Evolutionary conservation across 805 yeast genomes (phyloP).

Genomic region (Barnettozyma salicaria): DNA sequence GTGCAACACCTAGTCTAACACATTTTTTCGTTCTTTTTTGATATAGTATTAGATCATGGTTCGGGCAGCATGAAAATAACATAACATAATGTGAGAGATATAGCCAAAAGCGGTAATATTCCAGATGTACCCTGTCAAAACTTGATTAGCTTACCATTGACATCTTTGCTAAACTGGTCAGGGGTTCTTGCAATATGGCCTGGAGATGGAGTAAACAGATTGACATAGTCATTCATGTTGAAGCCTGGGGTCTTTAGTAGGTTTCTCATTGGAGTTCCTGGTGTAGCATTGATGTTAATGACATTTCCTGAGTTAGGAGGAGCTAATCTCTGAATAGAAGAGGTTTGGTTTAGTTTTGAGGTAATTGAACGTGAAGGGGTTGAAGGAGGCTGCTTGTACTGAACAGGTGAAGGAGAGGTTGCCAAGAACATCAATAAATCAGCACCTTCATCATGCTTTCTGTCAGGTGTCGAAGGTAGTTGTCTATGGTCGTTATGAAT

Average conservation of each 20-base stretch:
- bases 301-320: background rate
- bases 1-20: no score
- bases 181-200: constrained; percentile 31
- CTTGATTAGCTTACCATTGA: constrained; percentile 25
- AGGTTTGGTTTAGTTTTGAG: constrained; percentile 7
- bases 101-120: background rate
- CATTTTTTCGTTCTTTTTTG: no score
- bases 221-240: constrained; percentile 78
- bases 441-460: constrained; percentile 58
- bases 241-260: constrained; percentile 53
- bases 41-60: no score
- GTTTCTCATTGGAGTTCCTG: constrained; percentile 28
- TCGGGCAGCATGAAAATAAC: background rate
- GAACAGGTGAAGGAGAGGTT: constrained; percentile 66
- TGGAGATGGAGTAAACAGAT: constrained; percentile 71
- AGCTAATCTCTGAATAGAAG: constrained; percentile 14
- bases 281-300: constrained; percentile 10
- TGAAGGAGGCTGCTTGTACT: constrained; percentile 21
- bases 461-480: constrained; percentile 22
- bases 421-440: constrained; percentile 76
- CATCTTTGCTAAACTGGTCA: constrained; percentile 24
- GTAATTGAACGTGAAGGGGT: constrained; percentile 18
- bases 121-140: constrained; percentile 5
- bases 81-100: no score
- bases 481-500: constrained; percentile 8